A percentile compares a stretch with the other conserved stretches of the same genome.
phyloP scores from a whole-genome alignment of 148 eudicot genomes.

The Rhododendron mucronatum region DNA sequence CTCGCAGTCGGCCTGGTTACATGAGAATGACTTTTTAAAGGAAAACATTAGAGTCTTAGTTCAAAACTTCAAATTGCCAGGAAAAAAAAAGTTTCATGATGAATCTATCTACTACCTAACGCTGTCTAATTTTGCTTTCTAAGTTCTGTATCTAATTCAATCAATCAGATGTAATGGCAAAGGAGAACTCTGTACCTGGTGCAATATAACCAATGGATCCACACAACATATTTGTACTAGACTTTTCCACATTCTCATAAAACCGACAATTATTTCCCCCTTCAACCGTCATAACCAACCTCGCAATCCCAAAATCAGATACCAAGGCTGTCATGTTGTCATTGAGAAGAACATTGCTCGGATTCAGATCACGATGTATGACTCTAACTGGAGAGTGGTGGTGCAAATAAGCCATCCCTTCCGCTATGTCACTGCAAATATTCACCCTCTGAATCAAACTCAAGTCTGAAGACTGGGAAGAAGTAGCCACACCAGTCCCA shows the following conservation, averaged over 20 bases:
- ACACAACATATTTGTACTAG: slow-evolving; percentile 27
- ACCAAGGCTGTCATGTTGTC: slow-evolving; percentile 45
- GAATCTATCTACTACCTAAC: neutral
- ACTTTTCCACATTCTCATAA: slow-evolving; percentile 19
- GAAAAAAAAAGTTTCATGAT: neutral
- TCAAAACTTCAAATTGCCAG: neutral
- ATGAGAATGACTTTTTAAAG: neutral
- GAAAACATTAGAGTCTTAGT: neutral
- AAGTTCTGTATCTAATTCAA: neutral
- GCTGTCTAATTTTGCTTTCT: neutral
- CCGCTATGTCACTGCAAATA: slow-evolving; percentile 41
- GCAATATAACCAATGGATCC: slow-evolving; percentile 48
- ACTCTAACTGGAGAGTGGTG: slow-evolving; percentile 19
- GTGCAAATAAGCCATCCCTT: slow-evolving; percentile 37
- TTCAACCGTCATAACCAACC: slow-evolving; percentile 28
- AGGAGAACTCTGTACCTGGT: slow-evolving; percentile 30
- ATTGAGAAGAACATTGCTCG: slow-evolving; percentile 41
- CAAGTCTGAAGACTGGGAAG: neutral
- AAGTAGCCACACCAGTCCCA: no score
- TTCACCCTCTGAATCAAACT: slow-evolving; percentile 28
- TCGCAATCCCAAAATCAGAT: slow-evolving; percentile 40
- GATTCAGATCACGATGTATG: slow-evolving; percentile 45
- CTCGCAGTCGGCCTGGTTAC: neutral
- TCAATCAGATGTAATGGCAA: neutral
- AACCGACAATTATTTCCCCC: slow-evolving; percentile 13